Evolutionary conservation across 2,329 filamentous ascomycete genomes (phyloP).

Genomic region (Clarireedia paspali): DNA sequence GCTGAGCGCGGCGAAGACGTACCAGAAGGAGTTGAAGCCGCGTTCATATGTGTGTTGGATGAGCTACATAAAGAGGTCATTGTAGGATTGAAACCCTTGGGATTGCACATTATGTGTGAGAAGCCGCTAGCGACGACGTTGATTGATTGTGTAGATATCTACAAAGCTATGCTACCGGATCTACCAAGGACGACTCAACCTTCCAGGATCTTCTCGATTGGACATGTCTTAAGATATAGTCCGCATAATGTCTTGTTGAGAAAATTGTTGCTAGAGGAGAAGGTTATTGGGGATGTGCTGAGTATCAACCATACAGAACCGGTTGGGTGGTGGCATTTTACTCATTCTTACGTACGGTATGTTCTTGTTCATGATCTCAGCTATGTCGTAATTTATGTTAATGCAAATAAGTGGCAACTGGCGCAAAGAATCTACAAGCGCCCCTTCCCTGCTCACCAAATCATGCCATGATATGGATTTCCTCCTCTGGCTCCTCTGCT

Average conservation of each 20-base stretch:
- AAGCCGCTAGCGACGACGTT: conserved; percentile 84
- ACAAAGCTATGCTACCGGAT: conserved; percentile 42
- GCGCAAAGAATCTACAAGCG: conserved; percentile 71
- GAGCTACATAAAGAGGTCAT: conserved; percentile 82
- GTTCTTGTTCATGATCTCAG: background rate
- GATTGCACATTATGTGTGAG: conserved; percentile 85
- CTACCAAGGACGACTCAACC: conserved; percentile 28
- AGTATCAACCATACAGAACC: conserved; percentile 90
- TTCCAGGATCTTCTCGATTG: conserved; percentile 70
- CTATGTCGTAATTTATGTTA: conserved; percentile 5
- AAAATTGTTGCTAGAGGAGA: conserved; percentile 66
- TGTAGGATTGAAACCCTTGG: conserved; percentile 60
- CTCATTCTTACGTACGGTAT: conserved; percentile 75
- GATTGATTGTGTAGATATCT: conserved; percentile 70
- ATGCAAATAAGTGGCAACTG: conserved; percentile 66
- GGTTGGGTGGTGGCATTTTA: conserved; percentile 93
- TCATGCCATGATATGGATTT: conserved; percentile 96
- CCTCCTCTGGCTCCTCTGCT: conserved; percentile 81
- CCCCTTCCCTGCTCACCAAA: conserved; percentile 81
- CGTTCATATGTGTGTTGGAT: conserved; percentile 73
- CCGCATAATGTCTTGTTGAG: conserved; percentile 85
- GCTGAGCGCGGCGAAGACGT: conserved; percentile 39
- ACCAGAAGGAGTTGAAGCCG: conserved; percentile 41
- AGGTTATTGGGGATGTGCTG: conserved; percentile 73
- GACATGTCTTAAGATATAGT: conserved; percentile 88